Evolutionary conservation across 75 land plant genomes (phyloP).

Genomic region (Cryptomeria japonica): DNA sequence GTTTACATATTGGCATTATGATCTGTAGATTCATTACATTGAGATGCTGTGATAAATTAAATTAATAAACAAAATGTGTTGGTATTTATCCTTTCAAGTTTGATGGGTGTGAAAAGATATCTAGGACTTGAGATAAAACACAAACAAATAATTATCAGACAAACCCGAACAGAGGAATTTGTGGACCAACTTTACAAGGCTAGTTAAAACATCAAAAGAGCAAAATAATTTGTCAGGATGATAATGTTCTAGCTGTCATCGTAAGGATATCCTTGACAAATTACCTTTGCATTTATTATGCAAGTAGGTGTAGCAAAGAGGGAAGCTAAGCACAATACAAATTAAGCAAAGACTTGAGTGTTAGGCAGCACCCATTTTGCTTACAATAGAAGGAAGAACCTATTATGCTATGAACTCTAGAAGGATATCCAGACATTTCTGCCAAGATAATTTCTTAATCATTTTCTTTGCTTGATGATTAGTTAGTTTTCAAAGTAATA

Average conservation of each 20-base stretch:
- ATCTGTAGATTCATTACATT: background rate
- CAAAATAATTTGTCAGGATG: background rate
- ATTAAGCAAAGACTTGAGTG: background rate
- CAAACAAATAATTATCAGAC: background rate
- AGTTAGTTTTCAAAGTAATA: background rate
- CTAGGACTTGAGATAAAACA: background rate
- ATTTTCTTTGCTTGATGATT: background rate
- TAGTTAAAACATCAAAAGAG: background rate
- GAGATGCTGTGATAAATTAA: background rate
- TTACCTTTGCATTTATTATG: background rate
- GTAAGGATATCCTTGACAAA: background rate
- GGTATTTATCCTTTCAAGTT: background rate
- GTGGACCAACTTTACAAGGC: background rate
- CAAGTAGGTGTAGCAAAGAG: background rate
- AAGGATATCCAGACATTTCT: background rate
- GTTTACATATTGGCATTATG: background rate
- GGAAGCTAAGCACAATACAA: background rate
- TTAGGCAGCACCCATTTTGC: background rate
- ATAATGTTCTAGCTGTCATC: background rate
- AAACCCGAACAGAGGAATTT: background rate
- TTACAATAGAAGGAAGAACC: background rate
- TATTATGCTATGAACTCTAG: background rate
- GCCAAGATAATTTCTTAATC: background rate
- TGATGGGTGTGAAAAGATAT: background rate
- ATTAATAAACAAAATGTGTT: background rate